Base-by-base conservation (phyloP, 495 filamentous ascomycete species). In the Darksidea phi region DNA sequence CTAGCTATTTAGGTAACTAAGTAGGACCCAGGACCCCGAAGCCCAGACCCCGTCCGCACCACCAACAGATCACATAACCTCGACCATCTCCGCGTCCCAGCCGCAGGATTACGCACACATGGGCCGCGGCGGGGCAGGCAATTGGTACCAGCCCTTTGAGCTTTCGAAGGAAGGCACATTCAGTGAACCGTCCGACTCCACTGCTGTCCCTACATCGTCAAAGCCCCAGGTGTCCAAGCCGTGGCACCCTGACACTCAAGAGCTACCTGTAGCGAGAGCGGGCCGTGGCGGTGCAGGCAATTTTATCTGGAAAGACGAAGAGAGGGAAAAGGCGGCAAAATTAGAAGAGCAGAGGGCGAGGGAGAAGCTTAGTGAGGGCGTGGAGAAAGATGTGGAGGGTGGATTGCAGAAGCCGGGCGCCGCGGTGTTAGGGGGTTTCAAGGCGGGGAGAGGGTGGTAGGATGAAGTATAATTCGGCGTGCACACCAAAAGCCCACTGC, bases 261-360 rank as follows among this genome's bases (percentile, higher is more conserved):
- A 60, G 49, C 3, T 66, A 26, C 54, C 57, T 23, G 55, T 67
- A 36, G 63, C 43, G 24, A 5, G 52, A 24, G 38, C 57, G 20
- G 83, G 84, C 0, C 72, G 84, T 23, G 84, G 84, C 17, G 84
- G 84, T 20, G 80, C 81, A 6, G 84, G 84, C 12, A 86, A 86
- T 70, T 85, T 66, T 46, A 42, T 55, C 8, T 72, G 60, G 46
- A 63, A 56, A 54, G 64, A 55, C 59, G 54, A 63, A 71, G 66
- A 71, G 62, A 61, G 67, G 57, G 74, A 76, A 60, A 48, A 61
- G 52, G 68, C 70, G 57, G 53, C 74, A 41, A 63, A 72, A 61
- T 55, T 70, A 57, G 66, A 70, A 70, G 72, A 81, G 48, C 54
- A 74, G 67, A 69, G 63, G 61, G 77, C 75, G 54, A 77, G 81